phyloP scores from a whole-genome alignment of 148 eudicot genomes.

The Limonium bicolor region DNA sequence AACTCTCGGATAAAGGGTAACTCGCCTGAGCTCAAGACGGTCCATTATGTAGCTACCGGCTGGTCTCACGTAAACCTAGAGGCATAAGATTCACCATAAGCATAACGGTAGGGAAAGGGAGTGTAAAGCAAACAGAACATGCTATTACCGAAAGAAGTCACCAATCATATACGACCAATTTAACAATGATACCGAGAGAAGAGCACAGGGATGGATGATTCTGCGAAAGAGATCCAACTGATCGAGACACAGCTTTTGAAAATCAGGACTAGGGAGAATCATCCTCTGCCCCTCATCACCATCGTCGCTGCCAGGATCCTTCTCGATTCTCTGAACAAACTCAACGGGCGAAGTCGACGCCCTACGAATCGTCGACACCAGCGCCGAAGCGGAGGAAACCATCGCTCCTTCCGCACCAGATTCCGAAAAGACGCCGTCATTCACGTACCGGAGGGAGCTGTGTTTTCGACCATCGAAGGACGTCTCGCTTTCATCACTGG shows the following conservation, averaged over 20 bases:
- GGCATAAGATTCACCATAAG: background rate
- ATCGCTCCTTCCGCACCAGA: constrained; percentile 8
- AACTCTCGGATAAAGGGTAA: constrained; percentile 45
- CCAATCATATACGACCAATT: background rate
- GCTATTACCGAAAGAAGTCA: background rate
- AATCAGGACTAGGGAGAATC: constrained; percentile 72
- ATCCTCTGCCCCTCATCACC: constrained; percentile 32
- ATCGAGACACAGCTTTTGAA: constrained; percentile 62
- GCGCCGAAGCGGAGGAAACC: constrained; percentile 54
- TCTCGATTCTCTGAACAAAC: constrained; percentile 57
- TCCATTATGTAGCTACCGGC: constrained; percentile 99
- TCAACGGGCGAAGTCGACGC: constrained; percentile 77
- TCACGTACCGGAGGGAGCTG: constrained; percentile 23
- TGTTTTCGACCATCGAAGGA: too few relatives aligned
- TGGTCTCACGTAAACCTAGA: constrained; percentile 95
- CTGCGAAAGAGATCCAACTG: constrained; percentile 77
- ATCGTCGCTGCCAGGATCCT: too few relatives aligned
- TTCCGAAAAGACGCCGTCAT: constrained; percentile 16
- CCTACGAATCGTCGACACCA: constrained; percentile 49
- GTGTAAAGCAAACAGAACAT: background rate
- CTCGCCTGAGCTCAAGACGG: constrained; percentile 72
- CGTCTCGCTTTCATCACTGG: too few relatives aligned
- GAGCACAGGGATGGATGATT: constrained; percentile 57
- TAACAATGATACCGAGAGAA: constrained; percentile 45
- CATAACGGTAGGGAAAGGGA: background rate